Conservation (phyloP, 23 red algal species). For the Chondrus crispus region DNA sequence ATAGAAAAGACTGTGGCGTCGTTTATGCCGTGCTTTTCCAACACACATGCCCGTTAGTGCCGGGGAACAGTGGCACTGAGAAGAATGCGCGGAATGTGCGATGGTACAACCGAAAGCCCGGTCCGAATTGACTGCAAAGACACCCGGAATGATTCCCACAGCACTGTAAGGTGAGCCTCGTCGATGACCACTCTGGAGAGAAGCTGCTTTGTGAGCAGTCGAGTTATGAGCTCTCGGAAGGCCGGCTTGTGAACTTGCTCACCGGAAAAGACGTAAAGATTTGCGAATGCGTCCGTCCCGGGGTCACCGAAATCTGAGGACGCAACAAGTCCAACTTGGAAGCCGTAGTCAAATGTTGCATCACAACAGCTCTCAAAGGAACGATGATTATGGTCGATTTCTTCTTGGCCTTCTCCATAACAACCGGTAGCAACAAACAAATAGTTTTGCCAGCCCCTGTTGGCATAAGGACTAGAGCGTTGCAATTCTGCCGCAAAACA, state of each 20-base stretch:
- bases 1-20: background rate
- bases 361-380: background rate
- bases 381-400: constrained; percentile 19
- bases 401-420: background rate
- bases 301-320: no score
- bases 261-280: background rate
- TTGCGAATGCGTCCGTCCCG: background rate
- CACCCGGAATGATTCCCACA: background rate
- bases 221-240: background rate
- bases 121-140: background rate
- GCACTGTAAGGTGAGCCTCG: background rate
- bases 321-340: no score
- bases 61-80: background rate
- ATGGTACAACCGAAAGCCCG: background rate
- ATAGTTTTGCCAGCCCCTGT: background rate
- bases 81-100: background rate
- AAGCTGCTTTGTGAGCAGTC: background rate
- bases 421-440: background rate
- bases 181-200: background rate
- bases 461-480: background rate
- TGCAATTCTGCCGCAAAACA: background rate
- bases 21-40: background rate
- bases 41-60: background rate
- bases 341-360: no score
- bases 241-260: background rate